These are phyloP conservation scores for Saccharomycopsis synnaedendra DNA, from an alignment of 805 yeast genomes.

Conservation along the genomic window DNA sequence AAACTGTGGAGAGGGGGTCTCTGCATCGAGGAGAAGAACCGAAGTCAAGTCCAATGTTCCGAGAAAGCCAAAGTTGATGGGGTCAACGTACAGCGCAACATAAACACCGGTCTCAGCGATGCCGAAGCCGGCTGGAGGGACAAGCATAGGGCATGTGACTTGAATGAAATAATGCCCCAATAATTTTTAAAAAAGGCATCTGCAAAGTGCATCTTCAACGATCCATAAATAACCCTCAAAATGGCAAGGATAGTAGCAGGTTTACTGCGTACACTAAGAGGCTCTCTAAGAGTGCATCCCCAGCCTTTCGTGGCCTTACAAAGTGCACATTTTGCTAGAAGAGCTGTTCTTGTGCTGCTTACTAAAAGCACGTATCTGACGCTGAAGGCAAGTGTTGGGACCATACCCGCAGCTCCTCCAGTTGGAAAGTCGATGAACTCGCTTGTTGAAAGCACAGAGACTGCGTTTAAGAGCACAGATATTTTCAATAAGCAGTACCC, in stretches of 20 bases:
- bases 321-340: no score
- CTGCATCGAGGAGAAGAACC: slow-evolving; percentile 71
- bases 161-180: no score
- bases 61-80: slow-evolving; percentile 66
- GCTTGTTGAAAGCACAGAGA: slow-evolving; percentile 10
- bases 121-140: slow-evolving; percentile 90
- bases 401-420: background rate
- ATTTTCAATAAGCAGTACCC: slow-evolving; percentile 9
- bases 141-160: slow-evolving; percentile 40
- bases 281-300: no score
- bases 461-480: slow-evolving; percentile 7
- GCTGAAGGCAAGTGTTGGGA: no score
- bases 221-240: no score
- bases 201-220: background rate
- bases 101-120: slow-evolving; percentile 81
- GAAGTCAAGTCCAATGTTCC: slow-evolving; percentile 61
- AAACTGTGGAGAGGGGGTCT: slow-evolving; percentile 66
- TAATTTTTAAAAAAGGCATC: background rate
- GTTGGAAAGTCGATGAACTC: slow-evolving; percentile 1
- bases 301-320: no score
- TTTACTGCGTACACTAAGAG: no score
- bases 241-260: no score
- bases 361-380: no score
- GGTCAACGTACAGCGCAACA: slow-evolving; percentile 70
- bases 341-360: no score